A percentile compares a stretch with the other conserved stretches of the same genome.
Evolutionary conservation across 1,284 basidiomycete genomes (phyloP).

Genomic region (Tilletia indica): DNA sequence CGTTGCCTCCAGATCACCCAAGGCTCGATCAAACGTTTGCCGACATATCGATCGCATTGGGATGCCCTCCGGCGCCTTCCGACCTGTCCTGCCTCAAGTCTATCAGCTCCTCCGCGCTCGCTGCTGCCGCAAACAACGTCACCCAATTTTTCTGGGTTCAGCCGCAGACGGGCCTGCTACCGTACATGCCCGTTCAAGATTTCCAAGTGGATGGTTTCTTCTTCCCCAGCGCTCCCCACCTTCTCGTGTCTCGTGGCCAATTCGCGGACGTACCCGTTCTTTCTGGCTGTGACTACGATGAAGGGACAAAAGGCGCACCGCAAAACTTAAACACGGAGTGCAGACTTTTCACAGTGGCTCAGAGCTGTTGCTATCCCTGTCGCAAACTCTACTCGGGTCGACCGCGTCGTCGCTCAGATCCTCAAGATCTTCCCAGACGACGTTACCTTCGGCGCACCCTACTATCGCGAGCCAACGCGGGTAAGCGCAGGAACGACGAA

Average conservation of each 20-base stretch:
- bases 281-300: neutral
- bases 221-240: neutral
- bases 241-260: neutral
- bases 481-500: neutral
- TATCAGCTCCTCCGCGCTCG: neutral
- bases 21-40: neutral
- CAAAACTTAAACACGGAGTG: neutral
- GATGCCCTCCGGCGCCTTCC: neutral
- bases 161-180: neutral
- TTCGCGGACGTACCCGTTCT: neutral
- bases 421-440: conserved; percentile 5
- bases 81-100: conserved; percentile 3
- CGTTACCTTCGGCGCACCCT: neutral
- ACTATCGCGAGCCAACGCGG: neutral
- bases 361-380: neutral
- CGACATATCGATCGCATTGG: neutral
- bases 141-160: neutral
- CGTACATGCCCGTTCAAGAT: conserved; percentile 10
- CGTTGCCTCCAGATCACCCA: neutral
- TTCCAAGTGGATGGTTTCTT: conserved; percentile 10
- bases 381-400: neutral
- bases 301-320: neutral
- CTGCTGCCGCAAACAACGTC: neutral
- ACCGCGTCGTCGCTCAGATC: neutral
- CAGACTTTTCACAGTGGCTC: neutral